Base-by-base conservation (phyloP, 2,329 filamentous ascomycete species). In the Coleophoma cylindrospora region DNA sequence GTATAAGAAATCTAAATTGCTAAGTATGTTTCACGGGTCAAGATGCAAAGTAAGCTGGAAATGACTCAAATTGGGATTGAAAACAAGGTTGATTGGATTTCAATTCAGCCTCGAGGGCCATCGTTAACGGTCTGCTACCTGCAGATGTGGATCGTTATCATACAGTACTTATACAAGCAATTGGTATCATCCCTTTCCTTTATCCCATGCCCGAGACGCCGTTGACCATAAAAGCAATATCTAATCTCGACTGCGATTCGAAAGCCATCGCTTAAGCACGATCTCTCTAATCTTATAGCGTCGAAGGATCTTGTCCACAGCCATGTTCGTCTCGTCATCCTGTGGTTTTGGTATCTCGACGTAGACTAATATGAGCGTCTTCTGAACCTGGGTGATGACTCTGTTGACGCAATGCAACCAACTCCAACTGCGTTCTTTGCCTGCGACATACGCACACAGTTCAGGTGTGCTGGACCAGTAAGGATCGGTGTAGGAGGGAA, bases 391-490 rank as follows among this genome's bases (percentile, higher is more conserved):
- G 1, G 86, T 85, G 60, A 97, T 83, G 14, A 97, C 91, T 9
- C 94, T 82, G 57, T 96, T 95, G 41, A 95, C 80, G 43, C 89
- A 87, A 70, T 96, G 92, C 46, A 97, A 73, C 87, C 87, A 91
- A 62, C 85, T 81, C 89, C 89, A 95, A 13, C 79, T 76, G 61
- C 73, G 75, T 37, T 75, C 72, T 45, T 73, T 73, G 45, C 71
- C 64, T 40, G 79, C 77, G 3, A 77, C 77, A 43, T 77, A 68
- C 1, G 74, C 70, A 55, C 77, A 76, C 34, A 72, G 62, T 22
- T 72, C 69, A 21, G 71, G 62, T 0, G 71, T 73, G 40, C 72
- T 70, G 6, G 67, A 72, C 91, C 91, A 96, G 62, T 85, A 83
- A 0, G 80, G 64, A 63, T 94, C 74, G 7, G 70, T 84, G 64